phyloP scores from a whole-genome alignment of 2,329 filamentous ascomycete species.

The Trichoderma gracile region DNA sequence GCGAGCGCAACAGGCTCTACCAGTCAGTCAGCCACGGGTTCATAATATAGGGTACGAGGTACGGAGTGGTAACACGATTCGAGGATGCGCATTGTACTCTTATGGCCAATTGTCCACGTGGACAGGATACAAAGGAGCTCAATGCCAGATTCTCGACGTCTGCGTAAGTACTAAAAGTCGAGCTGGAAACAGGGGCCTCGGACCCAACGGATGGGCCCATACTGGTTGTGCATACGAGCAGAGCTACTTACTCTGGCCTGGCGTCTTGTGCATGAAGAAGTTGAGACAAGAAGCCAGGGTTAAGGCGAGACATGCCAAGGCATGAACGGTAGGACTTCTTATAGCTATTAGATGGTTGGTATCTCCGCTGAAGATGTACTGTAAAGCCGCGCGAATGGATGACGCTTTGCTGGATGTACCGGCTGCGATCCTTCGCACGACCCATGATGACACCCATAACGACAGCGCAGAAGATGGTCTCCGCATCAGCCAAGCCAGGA shows the following conservation, averaged over 20 bases:
- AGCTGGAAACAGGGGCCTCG: slow-evolving; percentile 6
- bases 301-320: not conserved
- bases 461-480: not conserved
- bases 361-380: not conserved
- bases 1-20: not conserved
- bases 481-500: not conserved
- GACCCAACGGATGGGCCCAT: not conserved
- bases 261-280: slow-evolving; percentile 3
- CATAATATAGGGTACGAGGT: too few relatives aligned
- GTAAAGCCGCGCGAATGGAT: not conserved
- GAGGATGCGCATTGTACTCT: too few relatives aligned
- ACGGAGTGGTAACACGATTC: too few relatives aligned
- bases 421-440: not conserved
- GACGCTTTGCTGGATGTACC: too few relatives aligned
- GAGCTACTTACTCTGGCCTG: not conserved
- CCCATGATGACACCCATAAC: not conserved
- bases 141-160: not conserved
- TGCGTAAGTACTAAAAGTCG: not conserved
- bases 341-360: not conserved
- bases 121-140: not conserved
- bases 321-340: not conserved
- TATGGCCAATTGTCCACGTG: slow-evolving; percentile 6
- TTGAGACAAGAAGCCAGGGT: not conserved
- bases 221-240: too few relatives aligned
- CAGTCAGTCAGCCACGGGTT: not conserved